A percentile compares a stretch with the other conserved stretches of the same genome.
These are phyloP conservation scores for Aspergillus heteromorphus DNA, from an alignment of 495 filamentous ascomycete species.

Conservation along the genomic window DNA sequence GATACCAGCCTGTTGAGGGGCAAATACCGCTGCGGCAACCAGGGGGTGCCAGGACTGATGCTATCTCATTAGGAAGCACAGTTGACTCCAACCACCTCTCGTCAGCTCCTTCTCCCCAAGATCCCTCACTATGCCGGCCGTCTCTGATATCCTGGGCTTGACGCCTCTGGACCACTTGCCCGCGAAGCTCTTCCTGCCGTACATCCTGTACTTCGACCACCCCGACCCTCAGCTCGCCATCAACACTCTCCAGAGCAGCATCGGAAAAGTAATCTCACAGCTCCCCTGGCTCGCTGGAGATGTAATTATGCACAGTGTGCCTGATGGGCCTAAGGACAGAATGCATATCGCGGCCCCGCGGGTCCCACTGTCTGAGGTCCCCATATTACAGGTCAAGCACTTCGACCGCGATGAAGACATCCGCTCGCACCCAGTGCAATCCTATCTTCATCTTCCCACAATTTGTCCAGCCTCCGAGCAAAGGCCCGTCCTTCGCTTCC, in stretches of 20 bases:
- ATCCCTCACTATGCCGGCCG: neutral
- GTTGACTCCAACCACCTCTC: too few relatives aligned
- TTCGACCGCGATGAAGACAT: conserved; percentile 2
- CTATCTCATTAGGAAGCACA: too few relatives aligned
- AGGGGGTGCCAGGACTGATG: too few relatives aligned
- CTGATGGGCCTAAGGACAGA: neutral
- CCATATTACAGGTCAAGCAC: conserved; percentile 1
- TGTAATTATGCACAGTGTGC: neutral
- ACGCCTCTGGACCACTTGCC: conserved; percentile 2
- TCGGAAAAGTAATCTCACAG: neutral
- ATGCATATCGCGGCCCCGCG: neutral
- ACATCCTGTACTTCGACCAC: conserved; percentile 1
- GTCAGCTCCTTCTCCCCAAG: neutral
- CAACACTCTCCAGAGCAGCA: neutral
- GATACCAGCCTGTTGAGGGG: too few relatives aligned
- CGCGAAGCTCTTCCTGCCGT: conserved; percentile 4
- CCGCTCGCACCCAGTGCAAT: neutral
- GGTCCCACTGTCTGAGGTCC: neutral
- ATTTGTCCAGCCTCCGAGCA: conserved; percentile 3
- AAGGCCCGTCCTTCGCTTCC: conserved; percentile 8
- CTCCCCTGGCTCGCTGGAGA: conserved; percentile 6
- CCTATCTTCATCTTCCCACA: conserved; percentile 5
- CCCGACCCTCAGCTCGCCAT: neutral
- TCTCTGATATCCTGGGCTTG: neutral
- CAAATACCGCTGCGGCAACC: too few relatives aligned